Evolutionary conservation across 495 filamentous ascomycete genomes (phyloP), one percentile per base, ranked within the genome.

Genomic region (Annulohypoxylon nitens): DNA sequence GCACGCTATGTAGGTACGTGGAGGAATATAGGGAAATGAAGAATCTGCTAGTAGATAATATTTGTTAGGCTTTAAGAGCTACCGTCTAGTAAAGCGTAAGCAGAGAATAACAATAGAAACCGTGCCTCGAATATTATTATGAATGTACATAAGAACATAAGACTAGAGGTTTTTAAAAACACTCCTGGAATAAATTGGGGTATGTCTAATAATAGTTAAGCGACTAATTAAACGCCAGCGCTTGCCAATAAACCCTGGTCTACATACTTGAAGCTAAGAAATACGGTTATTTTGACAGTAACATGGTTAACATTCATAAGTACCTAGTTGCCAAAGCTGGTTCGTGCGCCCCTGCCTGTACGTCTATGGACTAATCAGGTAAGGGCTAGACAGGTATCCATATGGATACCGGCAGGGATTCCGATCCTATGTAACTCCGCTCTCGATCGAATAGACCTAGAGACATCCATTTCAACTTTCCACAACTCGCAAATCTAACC

Each of bases 151-250:
- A 39, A 50, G 18, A 54, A 23, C 20, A 23, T 30, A 30, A 30
- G 30, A 30, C 30, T 30, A 30, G 4, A 2, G 2, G 4, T 30
- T 37, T 55, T 48, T 73, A 69, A 41, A 34, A 25, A 18, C 57
- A 74, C 71, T 61, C 71, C 71, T n/a, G 3, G 3, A 12, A 39
- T 51, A 33, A 33, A 0, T 6, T 50, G 50, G 59, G 18, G 64
- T 67, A 33, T 14, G 11, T 59, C 14, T 72, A 72, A 60, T 58
- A 60, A 60, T 67, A 51, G 53, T 14, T 37, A 71, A 51, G 67
- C 72, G 67, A 75, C 45, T 67, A 68, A 75, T 75, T 75, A 75
- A 64, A 71, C 72, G 72, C 72, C 62, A 75, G 72, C 67, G 72
- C 67, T 68, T 71, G 72, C 37, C 37, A 25, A 60, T 30, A 43